Conservation (phyloP, 2,329 filamentous ascomycete genomes). For the Aspergillus ruber region DNA sequence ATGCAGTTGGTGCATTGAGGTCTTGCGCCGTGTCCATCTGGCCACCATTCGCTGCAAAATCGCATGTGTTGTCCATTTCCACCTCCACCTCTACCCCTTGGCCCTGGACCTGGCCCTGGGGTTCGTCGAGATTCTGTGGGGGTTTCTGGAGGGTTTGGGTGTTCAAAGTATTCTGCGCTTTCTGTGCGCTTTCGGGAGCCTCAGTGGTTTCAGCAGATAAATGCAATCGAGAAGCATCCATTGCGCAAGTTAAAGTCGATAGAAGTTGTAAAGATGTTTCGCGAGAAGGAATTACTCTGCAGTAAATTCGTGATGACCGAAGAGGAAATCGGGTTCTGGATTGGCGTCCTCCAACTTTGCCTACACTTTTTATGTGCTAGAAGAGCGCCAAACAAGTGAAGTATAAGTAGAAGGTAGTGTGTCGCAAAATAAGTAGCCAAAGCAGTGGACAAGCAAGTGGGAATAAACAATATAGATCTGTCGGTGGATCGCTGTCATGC, state of each 20-base stretch:
- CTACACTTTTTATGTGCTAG: too few relatives aligned
- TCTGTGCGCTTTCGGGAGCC: background rate
- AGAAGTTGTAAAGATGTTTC: too few relatives aligned
- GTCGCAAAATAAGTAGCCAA: too few relatives aligned
- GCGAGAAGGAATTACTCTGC: too few relatives aligned
- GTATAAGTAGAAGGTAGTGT: too few relatives aligned
- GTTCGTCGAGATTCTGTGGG: background rate
- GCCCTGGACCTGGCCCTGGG: background rate
- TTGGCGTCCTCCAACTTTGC: too few relatives aligned
- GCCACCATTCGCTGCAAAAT: conserved; percentile 6
- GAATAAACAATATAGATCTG: too few relatives aligned
- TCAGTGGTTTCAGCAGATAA: conserved; percentile 8
- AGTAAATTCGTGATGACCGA: too few relatives aligned
- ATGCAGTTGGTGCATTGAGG: conserved; percentile 9
- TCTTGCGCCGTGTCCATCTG: conserved; percentile 16
- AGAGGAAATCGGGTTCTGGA: too few relatives aligned
- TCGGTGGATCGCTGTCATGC: too few relatives aligned
- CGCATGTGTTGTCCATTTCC: background rate
- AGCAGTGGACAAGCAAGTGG: too few relatives aligned
- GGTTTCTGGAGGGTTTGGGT: conserved; percentile 6
- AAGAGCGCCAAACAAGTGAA: too few relatives aligned
- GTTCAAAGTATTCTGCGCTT: conserved; percentile 1
- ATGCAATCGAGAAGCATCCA: conserved; percentile 16
- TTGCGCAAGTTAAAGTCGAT: conserved; percentile 1
- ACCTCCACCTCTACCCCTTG: background rate